Conservation (phyloP, 176 grass and related monocot species). For the Avena eriantha region DNA sequence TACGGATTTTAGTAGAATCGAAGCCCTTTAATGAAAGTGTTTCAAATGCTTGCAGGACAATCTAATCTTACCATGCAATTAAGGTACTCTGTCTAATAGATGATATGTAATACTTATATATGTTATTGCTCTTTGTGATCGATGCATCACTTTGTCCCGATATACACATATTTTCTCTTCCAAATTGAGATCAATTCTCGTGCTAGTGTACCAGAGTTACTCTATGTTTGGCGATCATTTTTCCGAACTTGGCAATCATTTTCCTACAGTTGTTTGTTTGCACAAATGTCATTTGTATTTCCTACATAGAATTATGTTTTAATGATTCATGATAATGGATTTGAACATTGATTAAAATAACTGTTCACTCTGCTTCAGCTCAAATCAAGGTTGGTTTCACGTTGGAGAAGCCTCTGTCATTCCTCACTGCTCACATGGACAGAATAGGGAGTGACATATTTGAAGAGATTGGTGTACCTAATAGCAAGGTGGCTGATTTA, state of each 20-base stretch:
- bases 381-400: conserved; percentile 70
- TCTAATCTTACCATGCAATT: conserved; percentile 24
- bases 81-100: conserved; percentile 27
- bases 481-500: conserved; percentile 62
- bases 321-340: conserved; percentile 26
- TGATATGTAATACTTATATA: not conserved
- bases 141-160: not conserved
- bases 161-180: conserved; percentile 32
- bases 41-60: conserved; percentile 10
- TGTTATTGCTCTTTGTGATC: not conserved
- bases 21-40: not conserved
- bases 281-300: not conserved
- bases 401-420: conserved; percentile 64
- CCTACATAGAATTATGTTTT: conserved; percentile 4
- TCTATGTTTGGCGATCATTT: conserved; percentile 28
- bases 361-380: conserved; percentile 54
- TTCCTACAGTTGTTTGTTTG: not conserved
- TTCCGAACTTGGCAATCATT: not conserved
- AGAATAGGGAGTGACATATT: conserved; percentile 78
- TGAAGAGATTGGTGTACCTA: conserved; percentile 77
- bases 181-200: not conserved
- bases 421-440: conserved; percentile 57
- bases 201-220: conserved; percentile 7
- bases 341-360: conserved; percentile 22
- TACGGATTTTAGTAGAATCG: not conserved